Conservation (phyloP, 345 rosid genomes). For the Turritis glabra region DNA sequence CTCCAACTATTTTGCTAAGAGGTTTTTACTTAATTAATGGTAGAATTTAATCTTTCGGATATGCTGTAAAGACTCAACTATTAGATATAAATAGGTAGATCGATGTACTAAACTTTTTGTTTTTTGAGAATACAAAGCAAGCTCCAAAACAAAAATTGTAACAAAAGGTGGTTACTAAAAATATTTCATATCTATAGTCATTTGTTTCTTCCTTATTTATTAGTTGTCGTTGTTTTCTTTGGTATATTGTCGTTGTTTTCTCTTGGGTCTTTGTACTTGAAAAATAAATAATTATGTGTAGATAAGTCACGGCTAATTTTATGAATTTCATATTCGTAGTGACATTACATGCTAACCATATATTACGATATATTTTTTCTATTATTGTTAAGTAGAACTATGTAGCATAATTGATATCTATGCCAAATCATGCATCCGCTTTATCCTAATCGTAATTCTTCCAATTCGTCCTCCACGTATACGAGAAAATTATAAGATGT, state of each 20-base stretch:
- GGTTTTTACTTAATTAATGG: background rate
- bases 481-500: background rate
- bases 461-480: background rate
- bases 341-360: constrained; percentile 33
- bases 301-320: constrained; percentile 15
- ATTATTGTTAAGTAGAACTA: background rate
- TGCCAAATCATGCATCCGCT: constrained; percentile 5
- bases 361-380: background rate
- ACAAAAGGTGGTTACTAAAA: background rate
- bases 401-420: background rate
- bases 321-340: constrained; percentile 13
- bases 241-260: background rate
- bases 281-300: background rate
- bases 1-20: background rate
- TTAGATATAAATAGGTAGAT: too few species aligned
- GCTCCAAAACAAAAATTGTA: background rate
- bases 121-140: background rate
- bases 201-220: background rate
- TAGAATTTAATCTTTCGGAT: background rate
- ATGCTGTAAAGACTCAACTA: background rate
- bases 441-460: constrained; percentile 10
- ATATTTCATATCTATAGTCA: background rate
- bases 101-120: too few species aligned
- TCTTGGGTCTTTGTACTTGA: background rate
- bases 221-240: background rate